Base-by-base conservation (phyloP, 176 grass and related monocot genomes). In the Oryza meyeriana region DNA sequence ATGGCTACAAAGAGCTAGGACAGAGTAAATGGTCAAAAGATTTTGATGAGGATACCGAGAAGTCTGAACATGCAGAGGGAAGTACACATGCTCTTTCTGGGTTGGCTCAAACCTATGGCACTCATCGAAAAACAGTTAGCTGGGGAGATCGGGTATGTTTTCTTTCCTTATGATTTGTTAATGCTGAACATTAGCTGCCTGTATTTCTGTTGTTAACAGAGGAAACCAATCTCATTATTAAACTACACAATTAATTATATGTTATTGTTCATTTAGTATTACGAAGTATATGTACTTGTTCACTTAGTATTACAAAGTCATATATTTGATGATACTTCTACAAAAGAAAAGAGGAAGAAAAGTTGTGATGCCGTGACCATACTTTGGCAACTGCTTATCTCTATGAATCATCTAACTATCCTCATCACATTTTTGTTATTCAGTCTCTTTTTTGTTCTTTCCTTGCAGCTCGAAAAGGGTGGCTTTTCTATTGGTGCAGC, bases 11-110 rank as follows among this genome's bases (percentile, higher is more conserved):
- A 89, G 92, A 93, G 41, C 57, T 95, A 76, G 88, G 82, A 64
- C 85, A 87, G 52, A 98, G 95, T 88, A 98, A 95, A 91, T 95
- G 95, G 95, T 98, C 95, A 79, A 94, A 76, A 79, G 84, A 93
- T 95, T 89, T 89, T 79, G 90, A 95, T 57, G 92, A 92, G 52
- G 95, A 95, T 59, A 79, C 71, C 6, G 69, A 85, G 58, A 91
- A 91, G 32, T 84, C 75, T 40, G 76, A 85, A 35, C 66, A 87
- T 68, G 38, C 13, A 16, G 71, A 75, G 79, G 57, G 64, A 84
- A 94, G 85, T 76, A 65, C 59, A 63, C 79, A 82, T 79, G 79
- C 79, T 85, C 84, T 93, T 89, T 95, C 90, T 82, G 92, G 92
- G 22, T 74, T 94, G 79, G 81, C 88, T 45, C 76, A 73, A 47